These are phyloP conservation scores for Massarina eburnea DNA, from an alignment of 2,329 filamentous ascomycete genomes.

Conservation along the genomic window DNA sequence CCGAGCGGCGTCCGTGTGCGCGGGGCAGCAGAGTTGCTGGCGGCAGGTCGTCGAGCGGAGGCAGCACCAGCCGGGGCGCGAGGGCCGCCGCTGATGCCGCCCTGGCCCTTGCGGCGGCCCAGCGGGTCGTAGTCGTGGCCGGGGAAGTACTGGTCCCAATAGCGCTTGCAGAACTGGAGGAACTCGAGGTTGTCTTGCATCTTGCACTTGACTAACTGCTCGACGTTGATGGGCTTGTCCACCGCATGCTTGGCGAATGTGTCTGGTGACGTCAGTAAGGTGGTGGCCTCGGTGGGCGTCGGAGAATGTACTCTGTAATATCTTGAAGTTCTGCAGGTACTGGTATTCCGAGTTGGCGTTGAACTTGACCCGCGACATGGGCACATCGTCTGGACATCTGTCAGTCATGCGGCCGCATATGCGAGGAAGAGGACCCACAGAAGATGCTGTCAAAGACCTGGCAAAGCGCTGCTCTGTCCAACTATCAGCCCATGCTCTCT, in stretches of 20 bases:
- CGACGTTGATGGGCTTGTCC: slow-evolving; percentile 87
- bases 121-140: slow-evolving; percentile 96
- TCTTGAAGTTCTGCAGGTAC: slow-evolving; percentile 98
- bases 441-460: slow-evolving; percentile 99
- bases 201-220: slow-evolving; percentile 92
- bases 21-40: slow-evolving; percentile 42
- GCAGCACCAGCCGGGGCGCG: slow-evolving; percentile 53
- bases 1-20: slow-evolving; percentile 45
- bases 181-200: slow-evolving; percentile 99
- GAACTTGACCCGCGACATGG: slow-evolving; percentile 97
- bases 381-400: slow-evolving; percentile 67
- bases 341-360: slow-evolving; percentile 96
- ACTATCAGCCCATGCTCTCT: slow-evolving; percentile 21
- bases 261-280: slow-evolving; percentile 54
- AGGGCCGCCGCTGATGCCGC: slow-evolving; percentile 54
- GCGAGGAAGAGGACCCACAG: slow-evolving; percentile 51
- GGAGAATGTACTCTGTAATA: slow-evolving; percentile 78
- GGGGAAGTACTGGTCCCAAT: slow-evolving; percentile 98
- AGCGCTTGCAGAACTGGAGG: slow-evolving; percentile 92
- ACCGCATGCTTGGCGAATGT: slow-evolving; percentile 82
- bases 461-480: slow-evolving; percentile 80
- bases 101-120: slow-evolving; percentile 75
- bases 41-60: slow-evolving; percentile 46
- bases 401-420: background rate
- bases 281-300: background rate